Evolutionary conservation across 352 stramenopile species (phyloP).

Genomic region (Nothophytophthora sp.): DNA sequence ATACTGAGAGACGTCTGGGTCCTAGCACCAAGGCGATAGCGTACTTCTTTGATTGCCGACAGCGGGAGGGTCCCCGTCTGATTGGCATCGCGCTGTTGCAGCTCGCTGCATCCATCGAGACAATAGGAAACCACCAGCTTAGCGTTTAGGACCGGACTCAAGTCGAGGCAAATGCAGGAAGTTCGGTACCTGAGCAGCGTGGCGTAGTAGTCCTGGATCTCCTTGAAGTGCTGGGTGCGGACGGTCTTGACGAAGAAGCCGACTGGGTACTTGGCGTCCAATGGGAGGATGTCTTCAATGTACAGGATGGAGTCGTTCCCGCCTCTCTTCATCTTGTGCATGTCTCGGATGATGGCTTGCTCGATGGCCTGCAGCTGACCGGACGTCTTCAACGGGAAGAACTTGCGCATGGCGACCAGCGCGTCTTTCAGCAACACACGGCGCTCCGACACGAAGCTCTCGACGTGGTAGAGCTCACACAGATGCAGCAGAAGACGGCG

Average conservation of each 20-base stretch:
- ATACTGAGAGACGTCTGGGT: not conserved
- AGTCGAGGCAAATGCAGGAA: constrained; percentile 1
- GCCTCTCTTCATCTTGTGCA: constrained; percentile 76
- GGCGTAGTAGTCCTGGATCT: constrained; percentile 80
- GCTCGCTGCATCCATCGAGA: constrained; percentile 36
- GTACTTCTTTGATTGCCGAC: constrained; percentile 19
- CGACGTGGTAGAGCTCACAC: constrained; percentile 51
- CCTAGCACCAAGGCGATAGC: too few relatives aligned
- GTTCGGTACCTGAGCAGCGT: constrained; percentile 44
- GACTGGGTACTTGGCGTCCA: constrained; percentile 41
- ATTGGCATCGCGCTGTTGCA: constrained; percentile 50
- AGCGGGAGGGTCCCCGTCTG: constrained; percentile 49
- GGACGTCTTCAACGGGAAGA: constrained; percentile 79
- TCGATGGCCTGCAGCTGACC: constrained; percentile 74
- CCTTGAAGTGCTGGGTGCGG: constrained; percentile 81
- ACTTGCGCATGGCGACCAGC: constrained; percentile 69
- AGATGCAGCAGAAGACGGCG: constrained; percentile 45
- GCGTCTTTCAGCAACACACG: constrained; percentile 75
- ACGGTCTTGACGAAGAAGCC: constrained; percentile 83
- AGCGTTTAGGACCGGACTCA: too few relatives aligned
- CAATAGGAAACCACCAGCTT: constrained; percentile 6
- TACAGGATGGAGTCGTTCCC: constrained; percentile 75
- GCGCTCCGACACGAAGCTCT: constrained; percentile 53
- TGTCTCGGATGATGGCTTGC: constrained; percentile 74
- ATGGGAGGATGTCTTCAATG: constrained; percentile 70